These are phyloP conservation scores for Fraxinus greggii DNA, from an alignment of 305 asterid species.

Conservation along the genomic window DNA sequence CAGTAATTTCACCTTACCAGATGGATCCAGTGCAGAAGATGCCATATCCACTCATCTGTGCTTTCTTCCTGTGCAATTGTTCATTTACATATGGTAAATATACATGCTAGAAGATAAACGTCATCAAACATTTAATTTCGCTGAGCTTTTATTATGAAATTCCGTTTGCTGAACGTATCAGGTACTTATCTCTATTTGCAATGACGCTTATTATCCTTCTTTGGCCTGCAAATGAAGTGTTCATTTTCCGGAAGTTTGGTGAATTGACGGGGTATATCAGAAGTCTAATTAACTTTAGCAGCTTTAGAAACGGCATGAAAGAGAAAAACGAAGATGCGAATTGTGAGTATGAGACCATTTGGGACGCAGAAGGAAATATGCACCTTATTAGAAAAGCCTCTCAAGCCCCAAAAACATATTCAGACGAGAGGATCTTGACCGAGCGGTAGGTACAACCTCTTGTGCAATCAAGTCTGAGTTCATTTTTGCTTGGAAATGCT, in stretches of 20 bases:
- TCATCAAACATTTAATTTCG: neutral
- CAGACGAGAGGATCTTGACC: conserved; percentile 40
- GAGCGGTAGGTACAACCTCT: conserved; percentile 52
- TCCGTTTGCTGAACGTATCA: conserved; percentile 38
- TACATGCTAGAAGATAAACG: neutral
- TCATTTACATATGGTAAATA: conserved; percentile 76
- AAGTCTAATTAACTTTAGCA: conserved; percentile 36
- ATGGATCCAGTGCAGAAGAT: conserved; percentile 39
- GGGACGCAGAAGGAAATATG: conserved; percentile 99
- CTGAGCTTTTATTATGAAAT: conserved; percentile 21
- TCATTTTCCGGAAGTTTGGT: conserved; percentile 40
- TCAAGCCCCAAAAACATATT: conserved; percentile 36
- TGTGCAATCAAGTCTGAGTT: neutral
- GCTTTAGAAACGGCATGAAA: conserved; percentile 44
- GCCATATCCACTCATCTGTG: conserved; percentile 59
- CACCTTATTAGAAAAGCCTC: conserved; percentile 80
- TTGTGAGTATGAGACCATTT: conserved; percentile 82
- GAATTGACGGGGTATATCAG: conserved; percentile 35
- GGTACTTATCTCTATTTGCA: conserved; percentile 75
- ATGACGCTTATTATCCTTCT: conserved; percentile 61
- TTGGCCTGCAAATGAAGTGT: conserved; percentile 68
- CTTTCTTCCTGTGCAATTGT: conserved; percentile 83
- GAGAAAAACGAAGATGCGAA: conserved; percentile 83
- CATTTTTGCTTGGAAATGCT: neutral
- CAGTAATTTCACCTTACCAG: conserved; percentile 40